Percentiles rank a stretch among this genome's conserved stretches.
Evolutionary conservation across 768 basidiomycete species (phyloP).

Genomic region (Leccinum subtestaceum): DNA sequence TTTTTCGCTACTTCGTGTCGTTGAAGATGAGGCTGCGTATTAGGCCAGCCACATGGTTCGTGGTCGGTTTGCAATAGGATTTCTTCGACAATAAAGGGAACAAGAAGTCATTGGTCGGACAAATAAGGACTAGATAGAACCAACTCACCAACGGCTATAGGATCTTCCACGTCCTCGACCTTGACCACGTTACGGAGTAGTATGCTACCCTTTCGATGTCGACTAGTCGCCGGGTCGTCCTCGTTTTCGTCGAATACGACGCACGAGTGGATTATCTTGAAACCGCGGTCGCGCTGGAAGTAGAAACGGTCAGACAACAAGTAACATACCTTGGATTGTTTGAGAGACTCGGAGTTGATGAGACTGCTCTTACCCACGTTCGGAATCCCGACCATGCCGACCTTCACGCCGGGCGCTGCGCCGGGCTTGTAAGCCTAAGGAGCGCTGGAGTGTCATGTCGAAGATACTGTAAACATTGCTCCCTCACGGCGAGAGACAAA

Average conservation of each 20-base stretch:
- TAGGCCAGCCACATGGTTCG: constrained; percentile 29
- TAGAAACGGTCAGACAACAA: not conserved
- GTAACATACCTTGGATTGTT: constrained; percentile 63
- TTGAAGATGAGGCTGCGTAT: constrained; percentile 65
- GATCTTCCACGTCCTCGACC: constrained; percentile 89
- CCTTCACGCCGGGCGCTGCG: constrained; percentile 63
- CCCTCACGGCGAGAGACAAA: too few species aligned
- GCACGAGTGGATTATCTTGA: constrained; percentile 92
- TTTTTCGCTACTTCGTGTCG: constrained; percentile 64
- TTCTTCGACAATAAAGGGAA: constrained; percentile 65
- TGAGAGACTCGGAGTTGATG: constrained; percentile 76
- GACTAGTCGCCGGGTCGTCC: constrained; percentile 42
- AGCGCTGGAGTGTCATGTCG: constrained; percentile 51
- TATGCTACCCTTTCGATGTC: constrained; percentile 43
- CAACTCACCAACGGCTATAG: constrained; percentile 76
- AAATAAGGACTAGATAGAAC: not conserved
- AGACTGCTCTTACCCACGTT: constrained; percentile 96
- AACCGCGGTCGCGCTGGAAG: constrained; percentile 48
- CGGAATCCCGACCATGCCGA: constrained; percentile 96
- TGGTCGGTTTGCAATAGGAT: constrained; percentile 72
- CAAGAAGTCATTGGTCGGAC: not conserved
- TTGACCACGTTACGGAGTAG: constrained; percentile 86
- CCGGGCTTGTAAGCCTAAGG: constrained; percentile 75
- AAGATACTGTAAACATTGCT: too few species aligned
- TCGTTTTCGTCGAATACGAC: constrained; percentile 90